Evolutionary conservation across 2,329 filamentous ascomycete genomes (phyloP), one percentile per base, ranked within the genome.

Genomic region (Pseudogymnoascus sp.): DNA sequence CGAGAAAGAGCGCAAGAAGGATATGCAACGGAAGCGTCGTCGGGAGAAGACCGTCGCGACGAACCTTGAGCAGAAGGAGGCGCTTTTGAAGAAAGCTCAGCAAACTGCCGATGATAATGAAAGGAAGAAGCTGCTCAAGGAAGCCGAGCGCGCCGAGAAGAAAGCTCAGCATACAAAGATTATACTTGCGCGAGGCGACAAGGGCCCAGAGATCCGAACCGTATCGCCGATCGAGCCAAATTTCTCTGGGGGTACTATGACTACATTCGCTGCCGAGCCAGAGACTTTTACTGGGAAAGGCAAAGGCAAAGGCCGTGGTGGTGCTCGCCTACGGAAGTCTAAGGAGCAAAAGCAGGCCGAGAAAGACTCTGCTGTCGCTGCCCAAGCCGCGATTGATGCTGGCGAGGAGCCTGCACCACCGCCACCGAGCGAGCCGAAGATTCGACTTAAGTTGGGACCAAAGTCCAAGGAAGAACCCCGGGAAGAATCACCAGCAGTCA

Each of bases 1-100:
- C 64, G 94, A 99, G 75, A 99, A 99, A 77, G 94, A 99, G 76
- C 90, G 94, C 67, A 99, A 99, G 80, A 99, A 99, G 79, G 94
- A 99, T 72, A 97, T 99, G 91, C 94, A 99, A 74, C 89, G 94
- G 66, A 99, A 97, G 78, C 86, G 94, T 64, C 87, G 94, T 45
- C 88, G 94, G 15, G 93, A 97, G 74, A 97, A 97, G 78, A 96
- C 93, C 4, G 92, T 97, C 80, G 92, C 92, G 3, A 88, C 95
- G 64, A 93, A 92, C 5, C 89, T 95, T 69, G 93, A 97, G 72
- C 87, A 92, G 72, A 94, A 95, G 77, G 89, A 94, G 66, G 85
- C 88, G 3, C 90, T 91, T 3, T 80, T 96, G 48, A 86, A 88
- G 65, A 88, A 88, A 67, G 90, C 92, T 8, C 83, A 88, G 63